Conservation (phyloP, 208 protist species). For the Tritrichomonas musculus region DNA sequence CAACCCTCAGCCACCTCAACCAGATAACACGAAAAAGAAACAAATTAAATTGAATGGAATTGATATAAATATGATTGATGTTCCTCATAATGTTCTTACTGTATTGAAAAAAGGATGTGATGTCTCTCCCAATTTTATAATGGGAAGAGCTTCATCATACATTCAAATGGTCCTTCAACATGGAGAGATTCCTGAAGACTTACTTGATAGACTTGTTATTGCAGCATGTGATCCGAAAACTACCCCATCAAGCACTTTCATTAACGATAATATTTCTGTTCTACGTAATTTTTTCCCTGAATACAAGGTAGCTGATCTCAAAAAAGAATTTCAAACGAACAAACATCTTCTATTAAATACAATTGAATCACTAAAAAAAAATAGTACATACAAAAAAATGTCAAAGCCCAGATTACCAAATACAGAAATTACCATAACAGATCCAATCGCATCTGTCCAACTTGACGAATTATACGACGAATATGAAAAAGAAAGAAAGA, state of each 20-base stretch:
- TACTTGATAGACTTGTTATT: background rate
- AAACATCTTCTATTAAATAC: background rate
- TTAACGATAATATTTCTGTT: background rate
- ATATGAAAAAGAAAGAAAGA: background rate
- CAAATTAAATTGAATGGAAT: too few species aligned
- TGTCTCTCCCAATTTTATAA: background rate
- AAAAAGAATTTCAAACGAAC: too few species aligned
- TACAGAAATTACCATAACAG: background rate
- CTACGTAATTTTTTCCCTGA: background rate
- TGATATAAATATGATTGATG: too few species aligned
- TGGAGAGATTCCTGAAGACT: background rate
- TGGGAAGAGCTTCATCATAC: background rate
- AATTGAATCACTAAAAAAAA: background rate
- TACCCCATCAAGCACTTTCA: background rate
- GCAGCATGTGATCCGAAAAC: background rate
- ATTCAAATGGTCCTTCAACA: background rate
- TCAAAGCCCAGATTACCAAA: background rate
- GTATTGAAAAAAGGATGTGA: background rate
- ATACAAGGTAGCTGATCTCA: background rate
- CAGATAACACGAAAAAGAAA: too few species aligned
- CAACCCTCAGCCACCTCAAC: too few species aligned
- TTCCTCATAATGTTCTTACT: background rate
- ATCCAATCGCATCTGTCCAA: background rate
- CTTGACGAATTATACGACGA: background rate
- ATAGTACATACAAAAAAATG: background rate